Evolutionary conservation across 2,329 filamentous ascomycete species (phyloP), one percentile per base, ranked within the genome.

Genomic region (Pestalotiopsis sp.): DNA sequence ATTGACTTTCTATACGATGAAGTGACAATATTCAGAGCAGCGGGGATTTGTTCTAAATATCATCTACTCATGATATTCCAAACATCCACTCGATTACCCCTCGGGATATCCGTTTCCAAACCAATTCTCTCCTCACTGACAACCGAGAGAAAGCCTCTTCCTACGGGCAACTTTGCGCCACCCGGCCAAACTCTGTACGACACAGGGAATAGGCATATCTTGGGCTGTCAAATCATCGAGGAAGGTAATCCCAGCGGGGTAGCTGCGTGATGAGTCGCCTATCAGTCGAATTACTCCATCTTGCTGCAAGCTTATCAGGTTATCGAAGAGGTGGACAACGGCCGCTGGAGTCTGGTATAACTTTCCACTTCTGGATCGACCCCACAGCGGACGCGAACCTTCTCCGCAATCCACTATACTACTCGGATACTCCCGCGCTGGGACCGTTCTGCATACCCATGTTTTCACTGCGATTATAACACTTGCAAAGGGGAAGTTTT

Each of bases 281-380:
- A 52, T 52, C 17, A 14, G 41, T 45, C 13, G 41, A 52, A 52
- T 11, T n/a, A 20, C 20, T 45, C 7, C 17, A 52, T 52, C 45
- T 17, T 52, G 45, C 45, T 52, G 45, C 45, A 52, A 17, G 14
- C 45, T 52, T 20, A 52, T 52, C 45, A 14, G 6, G 27, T 7
- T 31, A 31, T 31, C 27, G 27, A 31, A 52, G n/a, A n/a, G 45
- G 17, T 17, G 45, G 45, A 9, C 45, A 2, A n/a, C 17, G 17
- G 9, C 41, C 7, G 13, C n/a, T 31, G 14, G 17, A n/a, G 36
- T 52, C 62, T 65, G 38, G 62, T 38, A 45, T 23, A 65, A 65
- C 62, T 52, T 65, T 65, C 62, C 62, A 45, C n/a, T 52, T 45
- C 55, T n/a, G n/a, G 20, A 52, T 20, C 45, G 5, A n/a, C 45